Evolutionary conservation across 148 eudicot species (phyloP).

Genomic region (Diospyros lotus): DNA sequence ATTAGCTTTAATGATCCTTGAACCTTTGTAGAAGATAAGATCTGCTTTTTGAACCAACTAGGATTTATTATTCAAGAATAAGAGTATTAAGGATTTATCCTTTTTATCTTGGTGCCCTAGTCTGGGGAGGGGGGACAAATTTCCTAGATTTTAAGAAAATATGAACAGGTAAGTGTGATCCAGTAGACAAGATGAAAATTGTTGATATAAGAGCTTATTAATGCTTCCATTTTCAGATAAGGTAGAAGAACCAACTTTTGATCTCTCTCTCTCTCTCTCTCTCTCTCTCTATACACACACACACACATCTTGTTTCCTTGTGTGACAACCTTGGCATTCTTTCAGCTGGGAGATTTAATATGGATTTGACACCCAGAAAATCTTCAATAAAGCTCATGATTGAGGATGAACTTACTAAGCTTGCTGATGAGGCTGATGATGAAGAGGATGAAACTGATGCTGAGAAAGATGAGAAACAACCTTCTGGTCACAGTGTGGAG

Average conservation of each 20-base stretch:
- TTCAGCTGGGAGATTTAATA: slow-evolving; percentile 59
- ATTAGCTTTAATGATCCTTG: not conserved
- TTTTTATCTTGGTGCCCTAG: not conserved
- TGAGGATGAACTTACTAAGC: slow-evolving; percentile 86
- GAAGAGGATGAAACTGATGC: slow-evolving; percentile 70
- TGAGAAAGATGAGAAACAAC: slow-evolving; percentile 40
- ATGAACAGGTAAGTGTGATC: not conserved
- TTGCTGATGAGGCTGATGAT: slow-evolving; percentile 79
- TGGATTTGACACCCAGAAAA: slow-evolving; percentile 66
- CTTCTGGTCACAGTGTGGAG: slow-evolving; percentile 42
- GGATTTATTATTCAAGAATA: not conserved
- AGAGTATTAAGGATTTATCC: not conserved
- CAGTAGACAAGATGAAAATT: not conserved
- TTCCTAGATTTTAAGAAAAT: not conserved
- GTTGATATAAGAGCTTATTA: not conserved
- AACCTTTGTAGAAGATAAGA: not conserved
- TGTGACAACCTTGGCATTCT: not conserved
- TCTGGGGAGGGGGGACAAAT: not conserved
- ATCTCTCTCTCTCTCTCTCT: no score
- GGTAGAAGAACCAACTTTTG: not conserved
- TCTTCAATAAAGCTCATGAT: slow-evolving; percentile 74
- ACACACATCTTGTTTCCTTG: not conserved
- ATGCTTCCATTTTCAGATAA: not conserved
- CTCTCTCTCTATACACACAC: no score
- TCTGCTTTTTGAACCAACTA: not conserved